Evolutionary conservation across 441 rosid genomes (phyloP), one percentile per base, ranked within the genome.

Genomic region (Cnidoscolus chayamansa): DNA sequence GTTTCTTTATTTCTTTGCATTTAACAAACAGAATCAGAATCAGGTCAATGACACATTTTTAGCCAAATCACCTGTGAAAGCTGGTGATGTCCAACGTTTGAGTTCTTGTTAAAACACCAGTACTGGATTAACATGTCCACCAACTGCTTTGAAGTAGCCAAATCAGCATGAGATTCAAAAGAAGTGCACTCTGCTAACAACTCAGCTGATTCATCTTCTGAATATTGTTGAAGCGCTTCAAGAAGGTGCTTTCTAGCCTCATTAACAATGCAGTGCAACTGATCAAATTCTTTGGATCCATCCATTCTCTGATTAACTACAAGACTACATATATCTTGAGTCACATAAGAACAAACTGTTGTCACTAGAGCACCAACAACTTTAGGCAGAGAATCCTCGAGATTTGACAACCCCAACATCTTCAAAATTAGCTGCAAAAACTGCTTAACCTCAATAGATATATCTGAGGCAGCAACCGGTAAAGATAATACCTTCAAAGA

Each of bases 401-500:
- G 69, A 63, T 80, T 77, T 58, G 81, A 81, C 81, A 80, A 77
- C 79, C 85, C 86, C 77, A 91, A 81, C 70, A 85, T 79, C 87
- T 83, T 93, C 72, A 84, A 65, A 72, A 86, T 76, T 65, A 87
- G 84, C 74, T 79, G 91, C 64, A 95, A 83, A 71, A 92, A 86
- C 80, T 83, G 88, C 80, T 87, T 95, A 77, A 92, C 82, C 81
- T 87, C 93, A 73, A 80, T 76, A 74, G 96, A 77, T 72, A 91
- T 68, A 81, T 89, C 96, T 73, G 82, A 68, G 47, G 83, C 82
- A 66, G 83, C 76, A 76, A 74, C 74, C 70, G 98, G 85, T 66
- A 83, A 79, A 69, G 93, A 84, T 81, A 88, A 85, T 74, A 85
- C 85, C 74, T 82, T 88, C 72, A 93, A 80, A 78, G 94, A 84